phyloP scores from a whole-genome alignment of 2,329 filamentous ascomycete species.

The Colletotrichum lupini region DNA sequence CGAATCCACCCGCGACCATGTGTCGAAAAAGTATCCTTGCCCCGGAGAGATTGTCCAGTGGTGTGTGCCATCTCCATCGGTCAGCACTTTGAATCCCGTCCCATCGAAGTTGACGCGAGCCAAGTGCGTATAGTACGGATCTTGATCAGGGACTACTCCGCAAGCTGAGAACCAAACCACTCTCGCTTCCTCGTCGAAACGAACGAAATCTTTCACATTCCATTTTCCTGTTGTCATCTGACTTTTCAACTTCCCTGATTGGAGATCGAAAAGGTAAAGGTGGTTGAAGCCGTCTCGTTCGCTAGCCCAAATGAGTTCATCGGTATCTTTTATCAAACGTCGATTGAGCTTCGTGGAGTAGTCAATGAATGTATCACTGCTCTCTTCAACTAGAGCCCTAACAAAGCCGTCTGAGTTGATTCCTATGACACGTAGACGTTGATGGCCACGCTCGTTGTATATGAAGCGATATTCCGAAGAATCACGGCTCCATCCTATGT shows the following conservation, averaged over 20 bases:
- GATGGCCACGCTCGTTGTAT: slow-evolving; percentile 43
- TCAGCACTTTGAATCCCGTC: slow-evolving; percentile 39
- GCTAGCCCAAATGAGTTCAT: slow-evolving; percentile 43
- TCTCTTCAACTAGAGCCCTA: slow-evolving; percentile 39
- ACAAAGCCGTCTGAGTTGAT: slow-evolving; percentile 36
- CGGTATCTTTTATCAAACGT: neutral
- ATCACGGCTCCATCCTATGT: slow-evolving; percentile 40
- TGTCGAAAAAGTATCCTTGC: neutral
- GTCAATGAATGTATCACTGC: slow-evolving; percentile 40
- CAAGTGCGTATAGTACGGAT: slow-evolving; percentile 43
- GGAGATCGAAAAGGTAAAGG: slow-evolving; percentile 41
- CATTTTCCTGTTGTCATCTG: slow-evolving; percentile 43
- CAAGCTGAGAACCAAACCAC: slow-evolving; percentile 22
- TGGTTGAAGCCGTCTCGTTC: slow-evolving; percentile 45
- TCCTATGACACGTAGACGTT: slow-evolving; percentile 37
- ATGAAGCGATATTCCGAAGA: slow-evolving; percentile 41
- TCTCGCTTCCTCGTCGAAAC: neutral
- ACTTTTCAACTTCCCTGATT: neutral
- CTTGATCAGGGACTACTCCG: slow-evolving; percentile 38
- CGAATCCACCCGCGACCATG: neutral
- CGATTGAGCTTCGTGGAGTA: slow-evolving; percentile 30
- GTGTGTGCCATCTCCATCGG: slow-evolving; percentile 43
- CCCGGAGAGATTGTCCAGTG: slow-evolving; percentile 39
- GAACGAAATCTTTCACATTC: slow-evolving; percentile 24
- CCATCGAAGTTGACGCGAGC: slow-evolving; percentile 41